phyloP scores from a whole-genome alignment of 2,329 filamentous ascomycete species.

The Nigrograna mackinnonii region DNA sequence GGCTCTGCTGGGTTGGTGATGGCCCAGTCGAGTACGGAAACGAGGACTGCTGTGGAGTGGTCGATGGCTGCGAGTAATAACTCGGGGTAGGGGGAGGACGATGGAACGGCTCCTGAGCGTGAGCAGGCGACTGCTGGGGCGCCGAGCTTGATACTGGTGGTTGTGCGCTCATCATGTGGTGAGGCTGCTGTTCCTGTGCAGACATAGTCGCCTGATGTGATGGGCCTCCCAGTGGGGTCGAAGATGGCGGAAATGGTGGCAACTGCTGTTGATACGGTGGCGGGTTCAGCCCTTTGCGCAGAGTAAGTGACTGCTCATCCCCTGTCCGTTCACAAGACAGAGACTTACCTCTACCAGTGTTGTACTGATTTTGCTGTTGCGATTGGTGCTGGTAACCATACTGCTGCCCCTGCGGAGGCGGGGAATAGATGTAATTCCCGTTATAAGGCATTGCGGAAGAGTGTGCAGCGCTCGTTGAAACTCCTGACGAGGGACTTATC shows the following conservation, averaged over 20 bases:
- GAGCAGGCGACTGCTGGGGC: slow-evolving; percentile 54
- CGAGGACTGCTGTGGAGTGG: slow-evolving; percentile 52
- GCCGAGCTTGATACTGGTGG: slow-evolving; percentile 42
- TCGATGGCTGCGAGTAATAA: slow-evolving; percentile 64
- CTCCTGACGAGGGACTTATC: slow-evolving; percentile 64
- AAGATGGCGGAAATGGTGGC: slow-evolving; percentile 63
- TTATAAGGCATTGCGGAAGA: slow-evolving; percentile 64
- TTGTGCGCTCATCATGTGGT: slow-evolving; percentile 53
- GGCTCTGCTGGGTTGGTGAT: slow-evolving; percentile 54
- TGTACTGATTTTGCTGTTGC: slow-evolving; percentile 11
- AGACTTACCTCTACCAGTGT: slow-evolving; percentile 52
- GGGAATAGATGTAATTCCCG: slow-evolving; percentile 64
- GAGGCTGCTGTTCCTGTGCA: slow-evolving; percentile 43
- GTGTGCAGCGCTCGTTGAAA: slow-evolving; percentile 62
- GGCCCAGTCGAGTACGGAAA: slow-evolving; percentile 55
- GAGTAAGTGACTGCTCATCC: slow-evolving; percentile 61
- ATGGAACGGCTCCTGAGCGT: slow-evolving; percentile 62
- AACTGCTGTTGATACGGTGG: slow-evolving; percentile 67
- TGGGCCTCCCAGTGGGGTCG: slow-evolving; percentile 60
- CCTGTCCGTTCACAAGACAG: slow-evolving; percentile 57
- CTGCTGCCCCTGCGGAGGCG: slow-evolving; percentile 58
- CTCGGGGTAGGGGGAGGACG: slow-evolving; percentile 63
- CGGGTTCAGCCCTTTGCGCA: slow-evolving; percentile 65
- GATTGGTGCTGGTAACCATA: slow-evolving; percentile 48
- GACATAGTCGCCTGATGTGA: slow-evolving; percentile 50